Evolutionary conservation across 169 alveolate species (phyloP).

Genomic region (Plasmodium berghei): DNA sequence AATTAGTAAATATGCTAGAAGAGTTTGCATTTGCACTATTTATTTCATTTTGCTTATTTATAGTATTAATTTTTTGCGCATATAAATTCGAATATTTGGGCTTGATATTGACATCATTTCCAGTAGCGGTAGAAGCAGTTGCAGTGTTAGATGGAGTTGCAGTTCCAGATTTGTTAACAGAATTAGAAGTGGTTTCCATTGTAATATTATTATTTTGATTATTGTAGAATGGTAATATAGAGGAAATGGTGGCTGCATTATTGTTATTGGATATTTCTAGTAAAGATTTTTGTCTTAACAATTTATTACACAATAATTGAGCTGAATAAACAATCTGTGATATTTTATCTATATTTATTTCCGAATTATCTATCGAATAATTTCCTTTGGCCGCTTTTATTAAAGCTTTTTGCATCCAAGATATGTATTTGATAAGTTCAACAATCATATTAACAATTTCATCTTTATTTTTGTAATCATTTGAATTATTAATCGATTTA

Average conservation of each 20-base stretch:
- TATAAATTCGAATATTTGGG: slow-evolving; percentile 20
- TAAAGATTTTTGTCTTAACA: slow-evolving; percentile 22
- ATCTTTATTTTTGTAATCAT: slow-evolving; percentile 20
- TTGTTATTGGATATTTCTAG: background rate
- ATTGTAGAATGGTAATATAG: slow-evolving; percentile 14
- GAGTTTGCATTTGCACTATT: background rate
- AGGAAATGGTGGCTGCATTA: background rate
- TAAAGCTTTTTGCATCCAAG: slow-evolving; percentile 67
- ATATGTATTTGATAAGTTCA: slow-evolving; percentile 53
- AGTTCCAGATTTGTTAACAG: background rate
- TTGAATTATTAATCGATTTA: background rate
- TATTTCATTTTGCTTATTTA: slow-evolving; percentile 1
- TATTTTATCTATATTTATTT: slow-evolving; percentile 26
- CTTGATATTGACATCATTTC: background rate
- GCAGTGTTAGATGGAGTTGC: background rate
- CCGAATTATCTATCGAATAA: slow-evolving; percentile 29
- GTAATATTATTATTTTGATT: background rate
- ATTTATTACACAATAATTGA: slow-evolving; percentile 38
- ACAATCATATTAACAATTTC: slow-evolving; percentile 52
- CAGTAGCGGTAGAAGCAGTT: background rate
- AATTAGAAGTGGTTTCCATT: background rate
- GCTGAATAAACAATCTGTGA: slow-evolving; percentile 47
- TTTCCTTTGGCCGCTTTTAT: slow-evolving; percentile 45
- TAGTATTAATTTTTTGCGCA: slow-evolving; percentile 16
- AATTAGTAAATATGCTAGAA: slow-evolving; percentile 7